Evolutionary conservation across 2,329 filamentous ascomycete species (phyloP).

Genomic region (Fusarium mexicanum): DNA sequence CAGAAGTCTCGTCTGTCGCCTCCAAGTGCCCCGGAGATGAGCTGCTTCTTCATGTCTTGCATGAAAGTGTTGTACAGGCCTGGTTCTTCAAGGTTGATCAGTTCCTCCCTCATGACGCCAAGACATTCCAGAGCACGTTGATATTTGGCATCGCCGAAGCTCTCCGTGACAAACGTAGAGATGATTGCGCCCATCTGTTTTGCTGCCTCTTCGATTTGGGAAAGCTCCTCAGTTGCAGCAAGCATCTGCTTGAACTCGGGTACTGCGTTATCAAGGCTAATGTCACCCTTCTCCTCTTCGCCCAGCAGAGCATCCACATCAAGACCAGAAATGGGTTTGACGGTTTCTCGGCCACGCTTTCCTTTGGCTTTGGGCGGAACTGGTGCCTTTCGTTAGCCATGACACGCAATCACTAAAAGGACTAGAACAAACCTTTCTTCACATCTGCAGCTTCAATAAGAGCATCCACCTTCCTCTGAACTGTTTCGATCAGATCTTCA

Average conservation of each 20-base stretch:
- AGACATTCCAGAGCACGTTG: conserved; percentile 79
- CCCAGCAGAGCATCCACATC: conserved; percentile 85
- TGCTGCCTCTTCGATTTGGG: conserved; percentile 72
- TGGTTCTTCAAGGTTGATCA: conserved; percentile 79
- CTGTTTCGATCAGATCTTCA: conserved; percentile 68
- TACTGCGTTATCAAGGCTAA: conserved; percentile 77
- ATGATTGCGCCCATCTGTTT: conserved; percentile 81
- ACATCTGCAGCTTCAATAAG: conserved; percentile 78
- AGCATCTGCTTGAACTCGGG: conserved; percentile 91
- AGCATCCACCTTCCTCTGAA: conserved; percentile 66
- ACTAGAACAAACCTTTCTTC: conserved; percentile 73
- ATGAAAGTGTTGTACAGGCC: conserved; percentile 80
- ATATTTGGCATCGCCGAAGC: conserved; percentile 80
- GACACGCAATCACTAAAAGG: background rate
- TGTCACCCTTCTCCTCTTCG: conserved; percentile 55
- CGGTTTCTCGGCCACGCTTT: conserved; percentile 72
- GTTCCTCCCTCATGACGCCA: conserved; percentile 79
- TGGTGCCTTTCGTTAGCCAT: conserved; percentile 45
- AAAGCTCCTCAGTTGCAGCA: conserved; percentile 65
- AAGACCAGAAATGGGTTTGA: conserved; percentile 89
- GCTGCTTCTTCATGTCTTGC: conserved; percentile 73
- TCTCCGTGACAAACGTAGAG: conserved; percentile 72
- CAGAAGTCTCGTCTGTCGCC: conserved; percentile 86
- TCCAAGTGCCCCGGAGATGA: conserved; percentile 75
- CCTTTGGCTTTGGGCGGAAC: conserved; percentile 84